Evolutionary conservation across 2,329 filamentous ascomycete species (phyloP).

Genomic region (Penicillium griseofulvum): DNA sequence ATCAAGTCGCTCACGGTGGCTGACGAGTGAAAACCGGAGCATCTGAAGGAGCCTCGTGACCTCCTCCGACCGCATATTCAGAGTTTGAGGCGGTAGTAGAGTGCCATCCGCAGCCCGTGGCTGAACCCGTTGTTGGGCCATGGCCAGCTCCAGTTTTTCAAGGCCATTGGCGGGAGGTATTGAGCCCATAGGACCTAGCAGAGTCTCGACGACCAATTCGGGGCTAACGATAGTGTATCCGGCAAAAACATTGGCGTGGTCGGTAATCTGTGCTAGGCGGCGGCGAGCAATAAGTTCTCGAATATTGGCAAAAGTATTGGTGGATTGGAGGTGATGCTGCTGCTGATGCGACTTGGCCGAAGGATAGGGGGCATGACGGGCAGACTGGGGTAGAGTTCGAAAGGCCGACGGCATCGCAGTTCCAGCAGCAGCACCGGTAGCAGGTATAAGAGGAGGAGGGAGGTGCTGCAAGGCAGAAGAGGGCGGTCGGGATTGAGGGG

Average conservation of each 20-base stretch:
- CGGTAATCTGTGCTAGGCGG: constrained; percentile 44
- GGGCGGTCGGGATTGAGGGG: constrained; percentile 30
- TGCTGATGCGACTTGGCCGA: constrained; percentile 37
- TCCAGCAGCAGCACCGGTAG: constrained; percentile 34
- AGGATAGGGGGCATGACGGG: constrained; percentile 40
- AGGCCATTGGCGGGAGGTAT: constrained; percentile 42
- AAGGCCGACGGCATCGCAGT: constrained; percentile 46
- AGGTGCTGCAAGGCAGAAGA: constrained; percentile 35
- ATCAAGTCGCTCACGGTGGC: constrained; percentile 40
- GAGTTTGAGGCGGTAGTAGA: constrained; percentile 37
- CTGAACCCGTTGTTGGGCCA: constrained; percentile 45
- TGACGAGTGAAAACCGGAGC: constrained; percentile 45
- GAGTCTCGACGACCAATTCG: constrained; percentile 44
- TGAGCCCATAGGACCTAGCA: constrained; percentile 43
- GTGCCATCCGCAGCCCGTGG: constrained; percentile 40
- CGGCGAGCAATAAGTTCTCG: constrained; percentile 43
- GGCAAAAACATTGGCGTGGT: constrained; percentile 46
- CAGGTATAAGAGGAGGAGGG: constrained; percentile 32
- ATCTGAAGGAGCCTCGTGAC: constrained; percentile 44
- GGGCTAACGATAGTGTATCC: constrained; percentile 45
- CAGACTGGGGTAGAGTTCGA: constrained; percentile 39
- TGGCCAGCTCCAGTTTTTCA: constrained; percentile 44
- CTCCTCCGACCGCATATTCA: constrained; percentile 46
- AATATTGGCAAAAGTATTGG: constrained; percentile 43
- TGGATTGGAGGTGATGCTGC: constrained; percentile 31